phyloP scores from a whole-genome alignment of 2,329 filamentous ascomycete genomes.

The Podosphaera aphanis region DNA sequence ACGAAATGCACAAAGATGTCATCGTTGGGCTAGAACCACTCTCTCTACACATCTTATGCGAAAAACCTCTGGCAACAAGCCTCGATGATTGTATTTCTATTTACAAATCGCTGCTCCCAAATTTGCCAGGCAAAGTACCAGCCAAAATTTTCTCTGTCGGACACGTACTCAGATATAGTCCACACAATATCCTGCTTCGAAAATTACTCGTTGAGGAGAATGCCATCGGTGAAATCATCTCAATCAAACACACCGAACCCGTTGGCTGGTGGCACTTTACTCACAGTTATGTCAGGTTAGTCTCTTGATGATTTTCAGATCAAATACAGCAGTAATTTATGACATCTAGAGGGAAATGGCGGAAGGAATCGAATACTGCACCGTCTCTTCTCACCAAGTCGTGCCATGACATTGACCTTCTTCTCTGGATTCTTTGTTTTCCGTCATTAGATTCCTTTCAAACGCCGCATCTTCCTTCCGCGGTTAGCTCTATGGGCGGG shows the following conservation, averaged over 20 bases:
- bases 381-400: constrained; percentile 81
- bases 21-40: constrained; percentile 48
- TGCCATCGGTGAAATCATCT: constrained; percentile 64
- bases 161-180: constrained; percentile 80
- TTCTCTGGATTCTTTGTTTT: constrained; percentile 75
- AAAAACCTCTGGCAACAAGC: constrained; percentile 75
- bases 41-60: constrained; percentile 70
- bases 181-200: constrained; percentile 70
- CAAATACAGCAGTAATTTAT: constrained; percentile 2
- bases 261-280: constrained; percentile 93
- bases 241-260: constrained; percentile 77
- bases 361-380: constrained; percentile 51
- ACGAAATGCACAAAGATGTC: constrained; percentile 71
- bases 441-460: constrained; percentile 17
- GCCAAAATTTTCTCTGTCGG: constrained; percentile 61
- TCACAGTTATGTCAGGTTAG: constrained; percentile 58
- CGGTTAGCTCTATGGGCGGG: constrained; percentile 51
- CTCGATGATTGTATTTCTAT: constrained; percentile 59
- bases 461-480: constrained; percentile 47
- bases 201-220: constrained; percentile 52
- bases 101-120: constrained; percentile 29
- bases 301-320: neutral
- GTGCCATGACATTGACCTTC: constrained; percentile 84
- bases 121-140: constrained; percentile 15
- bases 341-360: constrained; percentile 59